These are phyloP conservation scores for Candida ascalaphidarum DNA, from an alignment of 805 yeast species.

Conservation along the genomic window DNA sequence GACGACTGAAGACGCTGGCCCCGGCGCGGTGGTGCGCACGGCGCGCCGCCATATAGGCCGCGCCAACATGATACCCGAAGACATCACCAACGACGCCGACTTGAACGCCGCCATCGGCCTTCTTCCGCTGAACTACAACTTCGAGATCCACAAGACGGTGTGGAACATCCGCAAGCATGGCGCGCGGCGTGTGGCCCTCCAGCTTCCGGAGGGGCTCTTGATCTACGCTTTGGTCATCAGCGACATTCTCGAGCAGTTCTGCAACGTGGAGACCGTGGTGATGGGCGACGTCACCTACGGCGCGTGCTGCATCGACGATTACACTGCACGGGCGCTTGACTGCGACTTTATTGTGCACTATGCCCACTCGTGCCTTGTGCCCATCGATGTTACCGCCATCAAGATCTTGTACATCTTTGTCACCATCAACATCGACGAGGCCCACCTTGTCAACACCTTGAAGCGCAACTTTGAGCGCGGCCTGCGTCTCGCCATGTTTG, in stretches of 20 bases:
- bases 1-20: constrained; percentile 1
- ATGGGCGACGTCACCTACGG: constrained; percentile 99
- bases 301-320: constrained; percentile 97
- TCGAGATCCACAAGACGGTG: constrained; percentile 91
- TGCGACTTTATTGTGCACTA: constrained; percentile 95
- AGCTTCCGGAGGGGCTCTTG: constrained; percentile 94
- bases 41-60: constrained; percentile 36
- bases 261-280: constrained; percentile 76
- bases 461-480: constrained; percentile 59
- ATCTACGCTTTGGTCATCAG: constrained; percentile 84
- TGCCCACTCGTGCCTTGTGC: constrained; percentile 95
- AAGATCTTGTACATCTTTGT: constrained; percentile 94
- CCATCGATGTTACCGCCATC: constrained; percentile 84
- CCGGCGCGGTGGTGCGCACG: constrained; percentile 4
- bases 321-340: constrained; percentile 83
- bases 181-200: constrained; percentile 83
- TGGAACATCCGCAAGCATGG: constrained; percentile 77
- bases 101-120: constrained; percentile 76
- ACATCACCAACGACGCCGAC: constrained; percentile 70
- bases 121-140: constrained; percentile 86
- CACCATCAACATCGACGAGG: constrained; percentile 81
- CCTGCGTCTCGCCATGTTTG: constrained; percentile 71
- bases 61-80: constrained; percentile 82
- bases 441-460: constrained; percentile 72
- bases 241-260: constrained; percentile 88